Evolutionary conservation across 768 basidiomycete species (phyloP), one percentile per base, ranked within the genome.

Genomic region (Trametes elegans): DNA sequence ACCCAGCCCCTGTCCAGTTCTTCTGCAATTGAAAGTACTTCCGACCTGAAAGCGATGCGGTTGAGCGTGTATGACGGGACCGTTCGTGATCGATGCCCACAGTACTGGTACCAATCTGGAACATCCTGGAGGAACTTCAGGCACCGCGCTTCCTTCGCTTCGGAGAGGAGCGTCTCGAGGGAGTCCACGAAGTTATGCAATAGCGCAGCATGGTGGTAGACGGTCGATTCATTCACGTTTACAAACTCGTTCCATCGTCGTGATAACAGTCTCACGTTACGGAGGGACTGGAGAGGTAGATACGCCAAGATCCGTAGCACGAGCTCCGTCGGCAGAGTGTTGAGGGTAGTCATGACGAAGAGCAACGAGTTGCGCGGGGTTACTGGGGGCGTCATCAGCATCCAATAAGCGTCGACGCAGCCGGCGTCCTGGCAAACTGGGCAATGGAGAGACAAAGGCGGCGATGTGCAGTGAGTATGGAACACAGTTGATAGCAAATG

Each of bases 121-220:
- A 79, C 75, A 16, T 72, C 72, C 4, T 60, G 54, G 41, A 82
- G 55, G 35, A 74, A 70, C 13, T 73, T 70, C 7, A 64, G 56
- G 0, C 74, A 73, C 50, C 72, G 74, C 0, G 64, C 54, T 3
- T 36, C 57, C 23, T 61, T 60, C 7, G 72, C 68, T 28, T 77
- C 67, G 16, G 70, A 62, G 23, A 76, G 58, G 14, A 68, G 28
- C 10, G 60, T 57, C 2, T 62, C 40, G 0, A 58, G 60, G 5
- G 70, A 68, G 27, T 66, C 55, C 18, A 76, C 66, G 64, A 79
- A 84, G 23, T 70, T 72, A 59, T 85, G 82, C 13, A 78, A 62
- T 43, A 75, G 55, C 0, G 87, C 82, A 6, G 81, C 82, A 21
- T 78, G 72, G 57, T 76, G 82, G 64, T 82, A 89, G n/a, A 90